Base-by-base conservation (phyloP, 2,329 filamentous ascomycete genomes). In the Calonectria multiphialidica region DNA sequence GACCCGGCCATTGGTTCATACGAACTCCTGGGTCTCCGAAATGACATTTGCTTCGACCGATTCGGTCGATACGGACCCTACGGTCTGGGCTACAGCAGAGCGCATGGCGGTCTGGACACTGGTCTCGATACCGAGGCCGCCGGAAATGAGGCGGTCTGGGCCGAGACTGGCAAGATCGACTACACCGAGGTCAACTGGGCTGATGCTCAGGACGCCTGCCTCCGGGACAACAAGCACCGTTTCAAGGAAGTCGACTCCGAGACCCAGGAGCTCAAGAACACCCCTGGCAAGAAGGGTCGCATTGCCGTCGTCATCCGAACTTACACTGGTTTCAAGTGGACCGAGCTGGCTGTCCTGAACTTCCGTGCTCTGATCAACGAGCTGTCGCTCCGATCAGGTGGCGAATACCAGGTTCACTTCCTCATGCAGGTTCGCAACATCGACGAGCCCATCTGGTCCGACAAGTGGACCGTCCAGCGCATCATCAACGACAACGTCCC, bases 61-160 rank as follows among this genome's bases (percentile, higher is more conserved):
- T 97, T 95, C 80, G 94, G 95, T 21, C 90, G 95, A 57, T 90
- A 96, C 44, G 95, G 95, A 0, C 93, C 95, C 0, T 98, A 98
- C 79, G 95, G 95, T 0, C 86, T 95, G 47, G 95, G 95, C n/a
- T 98, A 98, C 83, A 91, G 90, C 77, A 88, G 90, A 71, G 90
- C 91, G 68, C 90, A 91, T 74, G 95, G 95, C 16, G 95, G 95
- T 25, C 84, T 90, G 0, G 91, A 90, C 30, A 91, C 95, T 67
- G 91, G 91, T n/a, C 87, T 94, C 68, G 94, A 95, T 45, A 92
- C 91, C 1, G 94, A 97, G 76, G 86, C 87, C 40, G 89, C 93
- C 23, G 94, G 93, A 86, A 90, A 89, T 65, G 88, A 93, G 35
- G 84, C 84, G 45, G 85, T 93, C 13, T 93, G 90, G 89, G 82